Conservation (phyloP, 2,329 filamentous ascomycete species). For the Hypoxylon sp. region DNA sequence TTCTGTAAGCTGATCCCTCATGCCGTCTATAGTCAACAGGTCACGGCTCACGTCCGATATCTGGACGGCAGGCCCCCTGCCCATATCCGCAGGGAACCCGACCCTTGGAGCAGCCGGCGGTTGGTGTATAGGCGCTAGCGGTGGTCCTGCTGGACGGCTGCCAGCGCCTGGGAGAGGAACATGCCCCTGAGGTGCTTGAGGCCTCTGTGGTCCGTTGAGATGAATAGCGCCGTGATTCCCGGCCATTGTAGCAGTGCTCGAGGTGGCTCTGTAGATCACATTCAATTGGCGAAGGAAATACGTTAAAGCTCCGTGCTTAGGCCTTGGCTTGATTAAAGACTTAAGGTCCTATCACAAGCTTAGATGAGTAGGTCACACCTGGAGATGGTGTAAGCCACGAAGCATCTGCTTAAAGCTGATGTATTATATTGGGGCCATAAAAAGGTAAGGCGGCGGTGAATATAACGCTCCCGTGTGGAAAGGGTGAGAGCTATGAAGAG, state of each 20-base stretch:
- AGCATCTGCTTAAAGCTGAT: not conserved
- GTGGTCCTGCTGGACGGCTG: conserved; percentile 13
- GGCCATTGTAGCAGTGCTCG: conserved; percentile 11
- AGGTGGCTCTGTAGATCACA: not conserved
- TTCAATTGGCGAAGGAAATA: not conserved
- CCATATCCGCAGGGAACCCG: conserved; percentile 18
- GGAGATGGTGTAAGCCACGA: not conserved
- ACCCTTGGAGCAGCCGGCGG: conserved; percentile 14
- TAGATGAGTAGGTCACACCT: not conserved
- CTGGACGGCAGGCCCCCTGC: conserved; percentile 42
- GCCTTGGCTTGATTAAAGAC: not conserved
- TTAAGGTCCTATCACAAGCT: not conserved
- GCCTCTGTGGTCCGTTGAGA: conserved; percentile 12
- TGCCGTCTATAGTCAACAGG: conserved; percentile 57
- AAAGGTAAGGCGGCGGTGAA: not conserved
- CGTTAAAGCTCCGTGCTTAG: not conserved
- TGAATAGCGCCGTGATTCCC: conserved; percentile 18
- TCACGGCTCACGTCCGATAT: conserved; percentile 59
- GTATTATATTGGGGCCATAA: not conserved
- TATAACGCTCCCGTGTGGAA: not conserved
- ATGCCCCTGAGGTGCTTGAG: conserved; percentile 10
- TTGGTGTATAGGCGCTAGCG: conserved; percentile 4
- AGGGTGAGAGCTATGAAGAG: not conserved
- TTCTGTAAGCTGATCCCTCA: conserved; percentile 58
- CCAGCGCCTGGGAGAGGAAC: conserved; percentile 2